Evolutionary conservation across 179 eudicot species (phyloP).

Genomic region (Vitellaria paradoxa): DNA sequence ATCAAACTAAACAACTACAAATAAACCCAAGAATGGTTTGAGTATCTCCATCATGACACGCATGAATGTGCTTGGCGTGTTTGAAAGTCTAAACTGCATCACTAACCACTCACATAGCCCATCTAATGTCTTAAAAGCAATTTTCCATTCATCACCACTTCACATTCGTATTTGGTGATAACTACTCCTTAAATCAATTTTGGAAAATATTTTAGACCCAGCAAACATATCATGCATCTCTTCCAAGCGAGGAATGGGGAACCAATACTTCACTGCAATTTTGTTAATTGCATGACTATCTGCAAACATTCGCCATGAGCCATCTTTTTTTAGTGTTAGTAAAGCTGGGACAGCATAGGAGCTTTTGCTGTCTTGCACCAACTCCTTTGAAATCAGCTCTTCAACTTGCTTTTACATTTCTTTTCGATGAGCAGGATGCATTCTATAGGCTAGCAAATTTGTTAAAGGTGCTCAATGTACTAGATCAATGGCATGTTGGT

Average conservation of each 20-base stretch:
- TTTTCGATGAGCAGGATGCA: background rate
- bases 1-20: too few relatives aligned
- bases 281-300: too few relatives aligned
- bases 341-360: background rate
- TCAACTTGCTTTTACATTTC: background rate
- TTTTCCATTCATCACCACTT: slow-evolving; percentile 1
- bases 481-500: background rate
- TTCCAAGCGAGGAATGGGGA: too few relatives aligned
- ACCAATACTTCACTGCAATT: too few relatives aligned
- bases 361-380: background rate
- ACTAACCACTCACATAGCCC: slow-evolving; percentile 1
- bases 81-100: slow-evolving; percentile 3
- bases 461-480: background rate
- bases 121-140: background rate
- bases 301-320: too few relatives aligned
- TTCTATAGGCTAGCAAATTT: background rate
- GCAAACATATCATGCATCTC: too few relatives aligned
- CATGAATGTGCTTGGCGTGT: slow-evolving; percentile 15
- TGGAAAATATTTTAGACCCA: too few relatives aligned
- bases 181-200: too few relatives aligned
- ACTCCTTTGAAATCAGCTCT: background rate
- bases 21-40: too few relatives aligned
- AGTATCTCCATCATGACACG: too few relatives aligned
- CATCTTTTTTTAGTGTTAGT: background rate
- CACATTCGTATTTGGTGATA: background rate